Evolutionary conservation across 2,329 filamentous ascomycete genomes (phyloP).

Genomic region (Colletotrichum eremochloae): DNA sequence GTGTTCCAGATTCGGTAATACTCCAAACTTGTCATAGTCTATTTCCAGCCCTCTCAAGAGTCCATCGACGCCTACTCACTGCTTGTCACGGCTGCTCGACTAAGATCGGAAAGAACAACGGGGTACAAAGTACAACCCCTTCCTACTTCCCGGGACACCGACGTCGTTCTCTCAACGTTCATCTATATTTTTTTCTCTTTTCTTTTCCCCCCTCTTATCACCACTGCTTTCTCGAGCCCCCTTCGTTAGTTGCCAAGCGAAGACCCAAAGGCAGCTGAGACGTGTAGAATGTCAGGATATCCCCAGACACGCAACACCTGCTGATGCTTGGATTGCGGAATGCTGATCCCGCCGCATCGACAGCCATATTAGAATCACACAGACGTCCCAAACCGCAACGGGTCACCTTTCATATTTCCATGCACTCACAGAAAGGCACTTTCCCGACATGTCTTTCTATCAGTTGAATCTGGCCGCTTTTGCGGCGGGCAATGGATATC

Average conservation of each 20-base stretch:
- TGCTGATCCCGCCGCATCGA: slow-evolving; percentile 11
- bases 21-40: not conserved
- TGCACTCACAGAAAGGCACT: not conserved
- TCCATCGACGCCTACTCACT: not conserved
- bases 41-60: slow-evolving; percentile 14
- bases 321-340: slow-evolving; percentile 29
- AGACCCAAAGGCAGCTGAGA: slow-evolving; percentile 32
- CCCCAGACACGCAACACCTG: slow-evolving; percentile 20
- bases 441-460: slow-evolving; percentile 45
- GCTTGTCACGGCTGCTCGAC: not conserved
- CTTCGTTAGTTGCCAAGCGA: slow-evolving; percentile 8
- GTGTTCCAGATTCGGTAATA: slow-evolving; percentile 18
- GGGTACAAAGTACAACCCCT: not conserved
- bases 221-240: not conserved
- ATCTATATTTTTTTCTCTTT: not conserved
- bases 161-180: not conserved
- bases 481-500: slow-evolving; percentile 44
- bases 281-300: slow-evolving; percentile 28
- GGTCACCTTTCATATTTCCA: not conserved
- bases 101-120: not conserved
- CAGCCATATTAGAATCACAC: slow-evolving; percentile 25
- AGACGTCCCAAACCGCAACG: slow-evolving; percentile 2
- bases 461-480: slow-evolving; percentile 45
- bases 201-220: not conserved
- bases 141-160: not conserved